Percentiles rank a stretch among this genome's conserved stretches.
These are phyloP conservation scores for Strobilomyces confusus DNA, from an alignment of 768 basidiomycete genomes.

Conservation along the genomic window DNA sequence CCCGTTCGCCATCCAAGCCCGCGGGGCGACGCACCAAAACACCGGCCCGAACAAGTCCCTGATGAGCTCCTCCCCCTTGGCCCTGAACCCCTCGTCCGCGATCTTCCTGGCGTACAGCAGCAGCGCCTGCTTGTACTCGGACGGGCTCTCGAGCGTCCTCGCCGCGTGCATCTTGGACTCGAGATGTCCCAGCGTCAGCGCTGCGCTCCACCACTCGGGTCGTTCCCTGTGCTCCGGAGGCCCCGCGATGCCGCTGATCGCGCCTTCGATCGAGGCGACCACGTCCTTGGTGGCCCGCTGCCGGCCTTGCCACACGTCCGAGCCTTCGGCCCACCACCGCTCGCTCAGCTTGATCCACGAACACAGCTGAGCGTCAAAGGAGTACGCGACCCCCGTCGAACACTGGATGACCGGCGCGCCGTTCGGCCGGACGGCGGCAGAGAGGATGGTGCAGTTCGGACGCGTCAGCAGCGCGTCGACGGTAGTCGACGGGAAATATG, in stretches of 20 bases:
- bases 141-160: constrained; percentile 69
- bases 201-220: constrained; percentile 78
- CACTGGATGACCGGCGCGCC: constrained; percentile 75
- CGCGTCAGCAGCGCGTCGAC: constrained; percentile 54
- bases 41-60: constrained; percentile 88
- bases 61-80: constrained; percentile 87
- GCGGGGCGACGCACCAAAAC: constrained; percentile 63
- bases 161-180: constrained; percentile 80
- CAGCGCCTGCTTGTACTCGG: constrained; percentile 79
- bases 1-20: background rate
- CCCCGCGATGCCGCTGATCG: constrained; percentile 44
- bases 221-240: constrained; percentile 41
- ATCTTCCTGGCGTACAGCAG: constrained; percentile 77
- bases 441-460: constrained; percentile 58
- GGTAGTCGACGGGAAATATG: constrained; percentile 63
- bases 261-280: constrained; percentile 50
- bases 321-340: constrained; percentile 81
- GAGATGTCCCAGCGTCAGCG: constrained; percentile 83
- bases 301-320: constrained; percentile 77
- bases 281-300: constrained; percentile 54
- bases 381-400: constrained; percentile 73
- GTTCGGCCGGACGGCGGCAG: constrained; percentile 69
- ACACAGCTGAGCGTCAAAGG: constrained; percentile 66
- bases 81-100: constrained; percentile 84
- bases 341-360: constrained; percentile 77